Conservation (phyloP, 345 rosid genomes). For the Geranium rotundifolium region DNA sequence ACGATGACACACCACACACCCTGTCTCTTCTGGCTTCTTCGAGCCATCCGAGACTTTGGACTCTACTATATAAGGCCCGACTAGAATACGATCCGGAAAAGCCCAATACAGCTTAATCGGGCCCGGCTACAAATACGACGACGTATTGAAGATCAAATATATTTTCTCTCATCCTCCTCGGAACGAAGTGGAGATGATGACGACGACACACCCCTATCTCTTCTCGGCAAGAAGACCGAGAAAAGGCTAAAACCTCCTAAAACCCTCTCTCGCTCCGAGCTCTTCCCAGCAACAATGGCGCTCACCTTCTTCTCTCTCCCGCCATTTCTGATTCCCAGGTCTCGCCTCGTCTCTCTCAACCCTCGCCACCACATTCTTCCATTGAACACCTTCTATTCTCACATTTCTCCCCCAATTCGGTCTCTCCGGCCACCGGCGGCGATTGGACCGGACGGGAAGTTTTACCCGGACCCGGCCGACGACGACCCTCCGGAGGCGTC, state of each 20-base stretch:
- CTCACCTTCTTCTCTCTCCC: slow-evolving; percentile 14
- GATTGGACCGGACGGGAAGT: slow-evolving; percentile 37
- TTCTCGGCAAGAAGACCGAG: background rate
- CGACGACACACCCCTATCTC: background rate
- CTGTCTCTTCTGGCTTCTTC: too few relatives aligned
- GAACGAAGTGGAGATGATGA: background rate
- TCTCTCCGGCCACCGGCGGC: slow-evolving; percentile 18
- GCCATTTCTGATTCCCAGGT: slow-evolving; percentile 20
- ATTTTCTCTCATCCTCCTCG: background rate
- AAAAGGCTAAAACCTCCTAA: background rate
- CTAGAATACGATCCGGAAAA: too few relatives aligned
- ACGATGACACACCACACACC: too few relatives aligned
- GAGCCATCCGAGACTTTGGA: too few relatives aligned
- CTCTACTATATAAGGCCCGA: too few relatives aligned
- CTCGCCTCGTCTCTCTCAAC: slow-evolving; percentile 24
- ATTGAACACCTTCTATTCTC: slow-evolving; percentile 10
- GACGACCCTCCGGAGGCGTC: slow-evolving; percentile 92
- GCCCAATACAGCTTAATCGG: background rate
- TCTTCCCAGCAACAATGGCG: background rate
- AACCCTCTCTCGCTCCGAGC: background rate
- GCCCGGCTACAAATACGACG: background rate
- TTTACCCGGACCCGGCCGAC: slow-evolving; percentile 50
- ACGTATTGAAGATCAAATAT: background rate
- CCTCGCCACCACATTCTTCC: background rate
- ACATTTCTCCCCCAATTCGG: slow-evolving; percentile 15